phyloP scores from a whole-genome alignment of 129 eudicot genomes.

The Helianthus tuberosus region DNA sequence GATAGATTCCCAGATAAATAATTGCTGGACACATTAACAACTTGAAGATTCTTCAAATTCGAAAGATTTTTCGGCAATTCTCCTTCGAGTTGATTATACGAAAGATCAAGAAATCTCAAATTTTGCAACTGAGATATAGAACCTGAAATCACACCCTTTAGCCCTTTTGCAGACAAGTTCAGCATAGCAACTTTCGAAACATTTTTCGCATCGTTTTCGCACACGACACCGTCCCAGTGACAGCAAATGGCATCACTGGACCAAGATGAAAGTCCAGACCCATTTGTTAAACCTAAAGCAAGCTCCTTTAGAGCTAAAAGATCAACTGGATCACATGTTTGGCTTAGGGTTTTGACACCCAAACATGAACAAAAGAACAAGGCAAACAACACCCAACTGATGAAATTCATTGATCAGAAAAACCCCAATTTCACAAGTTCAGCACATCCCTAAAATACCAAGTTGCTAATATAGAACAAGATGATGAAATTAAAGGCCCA shows the following conservation, averaged over 20 bases:
- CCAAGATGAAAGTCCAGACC: conserved; percentile 61
- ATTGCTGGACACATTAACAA: conserved; percentile 74
- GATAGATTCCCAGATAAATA: conserved; percentile 55
- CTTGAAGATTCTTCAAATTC: conserved; percentile 60
- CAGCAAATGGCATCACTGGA: conserved; percentile 59
- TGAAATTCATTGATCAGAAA: conserved; percentile 27
- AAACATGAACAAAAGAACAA: conserved; percentile 46
- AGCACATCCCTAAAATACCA: neutral
- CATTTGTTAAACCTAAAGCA: conserved; percentile 57
- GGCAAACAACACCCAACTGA: conserved; percentile 46
- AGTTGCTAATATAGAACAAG: neutral
- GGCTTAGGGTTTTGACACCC: conserved; percentile 45
- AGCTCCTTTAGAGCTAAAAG: conserved; percentile 64
- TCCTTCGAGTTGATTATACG: conserved; percentile 67
- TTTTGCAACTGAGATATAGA: conserved; percentile 54
- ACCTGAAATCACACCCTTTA: conserved; percentile 61
- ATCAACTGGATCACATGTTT: conserved; percentile 70
- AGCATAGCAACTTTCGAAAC: conserved; percentile 35
- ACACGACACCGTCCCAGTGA: conserved; percentile 84
- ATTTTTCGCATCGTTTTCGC: conserved; percentile 48
- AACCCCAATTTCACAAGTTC: neutral
- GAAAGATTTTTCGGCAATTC: conserved; percentile 56
- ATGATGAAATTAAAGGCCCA: neutral
- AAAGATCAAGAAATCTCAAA: conserved; percentile 70
- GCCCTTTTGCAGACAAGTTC: conserved; percentile 58